phyloP scores from a whole-genome alignment of 441 rosid species.

The Pelargonium cotyledonis region DNA sequence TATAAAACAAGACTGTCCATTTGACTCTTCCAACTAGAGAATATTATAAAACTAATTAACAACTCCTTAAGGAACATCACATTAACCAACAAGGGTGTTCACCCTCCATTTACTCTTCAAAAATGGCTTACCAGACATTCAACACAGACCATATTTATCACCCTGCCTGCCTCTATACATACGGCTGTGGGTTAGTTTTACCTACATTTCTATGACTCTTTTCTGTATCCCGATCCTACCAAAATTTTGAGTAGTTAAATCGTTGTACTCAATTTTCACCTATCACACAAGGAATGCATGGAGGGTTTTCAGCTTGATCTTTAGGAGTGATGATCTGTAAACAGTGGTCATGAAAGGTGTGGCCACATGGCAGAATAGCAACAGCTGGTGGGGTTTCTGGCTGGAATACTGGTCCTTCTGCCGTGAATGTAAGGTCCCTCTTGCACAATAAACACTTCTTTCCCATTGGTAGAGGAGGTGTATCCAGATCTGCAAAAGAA shows the following conservation, averaged over 20 bases:
- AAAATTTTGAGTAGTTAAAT: neutral
- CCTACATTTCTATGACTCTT: too few species aligned
- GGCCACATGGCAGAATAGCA: neutral
- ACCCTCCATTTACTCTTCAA: too few species aligned
- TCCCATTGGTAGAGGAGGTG: neutral
- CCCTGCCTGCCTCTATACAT: too few species aligned
- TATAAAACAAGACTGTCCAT: too few species aligned
- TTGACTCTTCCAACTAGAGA: too few species aligned
- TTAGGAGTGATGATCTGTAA: slow-evolving; percentile 6
- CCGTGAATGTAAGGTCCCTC: slow-evolving; percentile 1
- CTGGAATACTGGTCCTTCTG: slow-evolving; percentile 3
- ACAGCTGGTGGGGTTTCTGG: neutral
- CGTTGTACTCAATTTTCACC: neutral
- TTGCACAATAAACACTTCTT: slow-evolving; percentile 5
- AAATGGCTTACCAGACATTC: too few species aligned
- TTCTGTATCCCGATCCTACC: too few species aligned
- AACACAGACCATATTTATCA: too few species aligned
- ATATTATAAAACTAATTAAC: too few species aligned
- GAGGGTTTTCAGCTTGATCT: slow-evolving; percentile 3
- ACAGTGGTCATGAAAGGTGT: slow-evolving; percentile 6
- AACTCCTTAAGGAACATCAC: too few species aligned
- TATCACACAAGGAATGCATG: slow-evolving; percentile 1
- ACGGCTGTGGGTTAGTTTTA: too few species aligned
- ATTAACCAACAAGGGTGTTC: too few species aligned
- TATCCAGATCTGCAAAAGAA: neutral